Evolutionary conservation across 106 monocot species (phyloP).

Genomic region (Apostasia shenzhenica): DNA sequence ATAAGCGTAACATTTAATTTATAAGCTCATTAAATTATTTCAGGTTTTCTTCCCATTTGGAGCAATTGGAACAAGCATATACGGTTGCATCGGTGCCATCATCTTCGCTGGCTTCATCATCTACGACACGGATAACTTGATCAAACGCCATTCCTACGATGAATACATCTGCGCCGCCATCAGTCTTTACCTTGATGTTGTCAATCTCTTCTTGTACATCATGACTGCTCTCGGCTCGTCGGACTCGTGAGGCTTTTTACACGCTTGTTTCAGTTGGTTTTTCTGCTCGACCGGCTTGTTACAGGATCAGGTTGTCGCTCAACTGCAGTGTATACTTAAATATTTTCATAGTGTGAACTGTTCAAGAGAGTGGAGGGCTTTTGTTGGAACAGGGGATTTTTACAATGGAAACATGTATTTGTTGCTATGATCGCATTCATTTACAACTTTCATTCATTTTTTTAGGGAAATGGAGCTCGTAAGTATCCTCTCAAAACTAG

Average conservation of each 20-base stretch:
- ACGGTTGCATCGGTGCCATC: slow-evolving; percentile 26
- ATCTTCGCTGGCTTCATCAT: slow-evolving; percentile 54
- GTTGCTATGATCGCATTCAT: background rate
- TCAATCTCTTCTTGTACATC: slow-evolving; percentile 59
- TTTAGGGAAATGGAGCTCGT: background rate
- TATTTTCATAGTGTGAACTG: background rate
- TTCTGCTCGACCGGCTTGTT: background rate
- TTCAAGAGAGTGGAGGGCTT: background rate
- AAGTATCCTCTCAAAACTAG: too few species aligned
- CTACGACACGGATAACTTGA: slow-evolving; percentile 62
- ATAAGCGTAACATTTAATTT: background rate
- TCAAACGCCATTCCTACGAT: slow-evolving; percentile 49
- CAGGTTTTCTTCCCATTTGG: slow-evolving; percentile 50
- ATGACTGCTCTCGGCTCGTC: background rate
- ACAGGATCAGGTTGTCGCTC: background rate
- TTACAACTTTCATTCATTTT: background rate
- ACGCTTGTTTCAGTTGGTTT: background rate
- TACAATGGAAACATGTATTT: background rate
- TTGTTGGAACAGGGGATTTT: background rate
- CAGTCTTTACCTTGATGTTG: slow-evolving; percentile 45
- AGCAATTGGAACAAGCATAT: slow-evolving; percentile 23
- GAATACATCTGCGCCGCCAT: slow-evolving; percentile 44
- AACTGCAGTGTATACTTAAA: background rate
- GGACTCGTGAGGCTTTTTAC: slow-evolving; percentile 6
- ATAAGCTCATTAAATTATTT: background rate